A percentile compares a stretch with the other conserved stretches of the same genome.
Conservation (phyloP, 2,329 filamentous ascomycete species). For the Gyromitra esculenta region DNA sequence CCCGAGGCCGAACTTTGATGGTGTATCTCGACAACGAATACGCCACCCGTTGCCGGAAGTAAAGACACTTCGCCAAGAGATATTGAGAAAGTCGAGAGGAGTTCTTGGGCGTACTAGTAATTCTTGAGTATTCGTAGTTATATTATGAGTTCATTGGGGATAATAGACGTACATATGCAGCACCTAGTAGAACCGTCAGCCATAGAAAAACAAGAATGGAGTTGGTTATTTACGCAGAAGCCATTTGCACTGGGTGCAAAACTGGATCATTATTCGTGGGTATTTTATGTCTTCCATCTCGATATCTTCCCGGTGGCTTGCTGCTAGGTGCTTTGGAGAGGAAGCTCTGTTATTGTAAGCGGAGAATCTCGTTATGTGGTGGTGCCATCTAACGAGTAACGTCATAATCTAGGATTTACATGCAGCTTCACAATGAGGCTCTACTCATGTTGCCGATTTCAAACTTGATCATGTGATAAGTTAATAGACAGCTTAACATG, state of each 20-base stretch:
- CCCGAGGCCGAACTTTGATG: conserved; percentile 31
- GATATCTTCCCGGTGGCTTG: neutral
- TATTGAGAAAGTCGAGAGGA: conserved; percentile 89
- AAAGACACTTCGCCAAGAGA: conserved; percentile 87
- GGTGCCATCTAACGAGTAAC: conserved; percentile 2
- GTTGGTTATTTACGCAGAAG: conserved; percentile 82
- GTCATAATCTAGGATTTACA: neutral
- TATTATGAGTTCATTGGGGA: neutral
- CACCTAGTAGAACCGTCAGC: conserved; percentile 31
- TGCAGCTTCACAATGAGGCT: too few relatives aligned
- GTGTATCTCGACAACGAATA: conserved; percentile 72
- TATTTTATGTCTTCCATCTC: conserved; percentile 46
- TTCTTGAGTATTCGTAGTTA: conserved; percentile 32
- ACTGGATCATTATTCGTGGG: conserved; percentile 85
- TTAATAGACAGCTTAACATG: too few relatives aligned
- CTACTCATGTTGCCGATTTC: too few relatives aligned
- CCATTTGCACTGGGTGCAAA: conserved; percentile 95
- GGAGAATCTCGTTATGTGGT: neutral
- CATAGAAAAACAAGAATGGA: conserved; percentile 19
- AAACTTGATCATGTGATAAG: too few relatives aligned
- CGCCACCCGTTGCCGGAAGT: conserved; percentile 82
- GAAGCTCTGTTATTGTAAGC: conserved; percentile 4
- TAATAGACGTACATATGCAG: conserved; percentile 39
- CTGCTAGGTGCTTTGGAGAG: conserved; percentile 7
- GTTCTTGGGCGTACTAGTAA: conserved; percentile 85